Percentiles rank a stretch among this genome's conserved stretches.
Conservation (phyloP, 345 rosid genomes). For the Rhodamnia rubescens region DNA sequence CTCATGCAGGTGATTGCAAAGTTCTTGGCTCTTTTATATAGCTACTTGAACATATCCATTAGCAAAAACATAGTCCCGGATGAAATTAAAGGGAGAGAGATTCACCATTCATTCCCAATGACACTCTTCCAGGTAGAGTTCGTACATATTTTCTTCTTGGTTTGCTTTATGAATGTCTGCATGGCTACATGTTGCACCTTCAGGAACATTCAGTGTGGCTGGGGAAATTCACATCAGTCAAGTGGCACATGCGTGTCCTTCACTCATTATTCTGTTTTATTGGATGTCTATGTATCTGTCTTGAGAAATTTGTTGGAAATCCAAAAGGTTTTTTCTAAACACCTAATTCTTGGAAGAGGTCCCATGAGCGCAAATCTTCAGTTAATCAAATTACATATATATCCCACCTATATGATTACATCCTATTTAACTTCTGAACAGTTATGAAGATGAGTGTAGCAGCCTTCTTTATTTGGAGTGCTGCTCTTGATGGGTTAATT, state of each 20-base stretch:
- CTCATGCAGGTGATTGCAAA: constrained; percentile 77
- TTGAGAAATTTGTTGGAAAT: not conserved
- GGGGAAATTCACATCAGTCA: not conserved
- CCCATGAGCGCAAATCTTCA: not conserved
- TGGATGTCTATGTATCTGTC: not conserved
- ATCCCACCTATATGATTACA: not conserved
- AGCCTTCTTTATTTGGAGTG: not conserved
- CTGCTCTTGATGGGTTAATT: not conserved
- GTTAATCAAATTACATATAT: not conserved
- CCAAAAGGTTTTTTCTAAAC: not conserved
- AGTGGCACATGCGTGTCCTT: not conserved
- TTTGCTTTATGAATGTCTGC: not conserved
- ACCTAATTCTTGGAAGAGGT: not conserved
- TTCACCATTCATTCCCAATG: constrained; percentile 89
- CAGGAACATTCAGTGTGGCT: not conserved
- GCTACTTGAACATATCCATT: constrained; percentile 78
- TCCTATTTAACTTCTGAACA: not conserved
- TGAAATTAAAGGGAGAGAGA: constrained; percentile 79
- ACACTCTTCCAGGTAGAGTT: constrained; percentile 70
- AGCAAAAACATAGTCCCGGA: constrained; percentile 64
- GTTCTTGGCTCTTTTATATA: constrained; percentile 79
- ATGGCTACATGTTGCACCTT: not conserved
- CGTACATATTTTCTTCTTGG: not conserved
- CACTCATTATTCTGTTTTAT: not conserved
- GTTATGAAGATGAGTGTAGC: not conserved